phyloP scores from a whole-genome alignment of 2,329 filamentous ascomycete genomes.

The Pseudogymnoascus sp. region DNA sequence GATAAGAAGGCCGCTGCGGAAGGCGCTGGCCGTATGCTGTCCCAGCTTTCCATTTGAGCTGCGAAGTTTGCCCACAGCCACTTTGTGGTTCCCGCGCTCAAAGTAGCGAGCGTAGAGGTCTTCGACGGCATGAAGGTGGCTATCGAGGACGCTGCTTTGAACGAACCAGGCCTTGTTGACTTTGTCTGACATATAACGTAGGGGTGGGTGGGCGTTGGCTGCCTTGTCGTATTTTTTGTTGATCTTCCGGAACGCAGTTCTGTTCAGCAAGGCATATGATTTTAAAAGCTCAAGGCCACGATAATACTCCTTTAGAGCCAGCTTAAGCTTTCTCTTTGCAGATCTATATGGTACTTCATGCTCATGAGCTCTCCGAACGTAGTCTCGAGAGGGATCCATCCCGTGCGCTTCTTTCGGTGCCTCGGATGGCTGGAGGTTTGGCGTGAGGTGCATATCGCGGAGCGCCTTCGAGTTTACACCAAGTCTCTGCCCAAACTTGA shows the following conservation, averaged over 20 bases:
- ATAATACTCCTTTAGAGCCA: constrained; percentile 89
- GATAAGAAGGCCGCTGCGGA: constrained; percentile 58
- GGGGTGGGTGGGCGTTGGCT: constrained; percentile 66
- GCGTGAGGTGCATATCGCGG: constrained; percentile 39
- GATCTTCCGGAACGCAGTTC: constrained; percentile 91
- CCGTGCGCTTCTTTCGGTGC: constrained; percentile 21
- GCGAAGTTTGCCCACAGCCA: constrained; percentile 80
- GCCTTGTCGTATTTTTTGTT: constrained; percentile 99
- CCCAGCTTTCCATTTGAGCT: constrained; percentile 55
- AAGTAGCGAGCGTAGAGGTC: constrained; percentile 94
- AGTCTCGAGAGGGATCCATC: constrained; percentile 38
- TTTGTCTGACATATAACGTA: constrained; percentile 83
- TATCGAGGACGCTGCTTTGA: constrained; percentile 75
- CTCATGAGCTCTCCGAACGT: constrained; percentile 38
- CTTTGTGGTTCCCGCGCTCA: constrained; percentile 85
- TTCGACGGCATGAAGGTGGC: constrained; percentile 72
- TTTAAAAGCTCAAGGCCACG: constrained; percentile 86
- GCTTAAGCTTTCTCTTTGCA: constrained; percentile 86
- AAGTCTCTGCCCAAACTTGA: constrained; percentile 26
- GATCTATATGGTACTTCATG: constrained; percentile 73
- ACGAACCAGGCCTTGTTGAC: constrained; percentile 90
- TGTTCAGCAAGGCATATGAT: constrained; percentile 81
- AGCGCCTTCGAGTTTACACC: constrained; percentile 56
- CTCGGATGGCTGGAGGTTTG: constrained; percentile 36
- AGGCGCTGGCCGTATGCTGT: constrained; percentile 51